Conservation (phyloP, 2,329 filamentous ascomycete species). For the Ceratocystis alfenasii region DNA sequence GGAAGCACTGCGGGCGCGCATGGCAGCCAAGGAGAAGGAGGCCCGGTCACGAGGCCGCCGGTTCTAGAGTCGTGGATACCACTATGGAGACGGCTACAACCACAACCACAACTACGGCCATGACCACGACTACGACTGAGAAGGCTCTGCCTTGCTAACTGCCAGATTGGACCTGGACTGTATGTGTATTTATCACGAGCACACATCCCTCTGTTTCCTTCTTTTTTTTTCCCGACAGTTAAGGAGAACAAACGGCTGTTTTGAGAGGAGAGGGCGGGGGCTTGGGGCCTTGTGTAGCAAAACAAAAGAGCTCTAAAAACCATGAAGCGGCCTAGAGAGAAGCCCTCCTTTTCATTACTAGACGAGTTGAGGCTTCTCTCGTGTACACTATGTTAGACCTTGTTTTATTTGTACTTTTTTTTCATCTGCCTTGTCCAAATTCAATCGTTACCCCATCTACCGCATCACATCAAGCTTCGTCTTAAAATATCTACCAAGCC, state of each 20-base stretch:
- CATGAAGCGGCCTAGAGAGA: slow-evolving; percentile 3
- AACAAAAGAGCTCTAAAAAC: neutral
- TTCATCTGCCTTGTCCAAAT: neutral
- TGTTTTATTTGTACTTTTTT: slow-evolving; percentile 21
- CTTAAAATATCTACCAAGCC: too few species aligned
- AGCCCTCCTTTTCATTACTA: neutral
- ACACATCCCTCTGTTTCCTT: neutral
- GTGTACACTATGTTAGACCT: slow-evolving; percentile 21
- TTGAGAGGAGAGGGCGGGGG: neutral
- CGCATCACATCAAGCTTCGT: neutral
- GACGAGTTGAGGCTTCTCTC: slow-evolving; percentile 8
- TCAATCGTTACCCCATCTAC: neutral
- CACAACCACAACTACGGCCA: neutral
- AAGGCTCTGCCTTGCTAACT: neutral
- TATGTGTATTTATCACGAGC: neutral
- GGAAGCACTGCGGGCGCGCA: slow-evolving; percentile 26
- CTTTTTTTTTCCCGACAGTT: neutral
- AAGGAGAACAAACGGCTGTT: neutral
- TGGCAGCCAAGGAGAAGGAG: slow-evolving; percentile 33
- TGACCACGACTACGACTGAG: neutral
- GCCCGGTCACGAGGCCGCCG: slow-evolving; percentile 25
- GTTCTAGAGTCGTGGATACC: neutral
- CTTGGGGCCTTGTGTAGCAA: neutral
- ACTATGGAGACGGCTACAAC: neutral
- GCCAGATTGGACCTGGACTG: neutral